phyloP scores from a whole-genome alignment of 768 basidiomycete species.

The Trametes coccinea region DNA sequence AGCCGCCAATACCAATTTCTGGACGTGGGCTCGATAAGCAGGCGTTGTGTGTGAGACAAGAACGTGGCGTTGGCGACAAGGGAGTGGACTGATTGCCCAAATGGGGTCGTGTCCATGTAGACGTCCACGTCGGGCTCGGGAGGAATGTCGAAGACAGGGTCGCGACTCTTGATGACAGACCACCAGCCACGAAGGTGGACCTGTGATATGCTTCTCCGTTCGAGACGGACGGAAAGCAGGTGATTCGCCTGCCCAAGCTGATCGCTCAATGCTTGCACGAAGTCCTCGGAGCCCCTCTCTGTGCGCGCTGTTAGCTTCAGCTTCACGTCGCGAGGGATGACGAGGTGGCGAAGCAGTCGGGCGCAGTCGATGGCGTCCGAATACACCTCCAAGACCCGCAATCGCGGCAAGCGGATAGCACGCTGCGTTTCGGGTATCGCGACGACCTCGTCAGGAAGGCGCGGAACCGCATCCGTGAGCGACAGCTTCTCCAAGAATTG shows the following conservation, averaged over 20 bases:
- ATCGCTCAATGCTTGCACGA: background rate
- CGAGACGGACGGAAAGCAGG: background rate
- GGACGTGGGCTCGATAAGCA: background rate
- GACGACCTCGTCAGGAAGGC: background rate
- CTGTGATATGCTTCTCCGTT: background rate
- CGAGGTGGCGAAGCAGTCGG: background rate
- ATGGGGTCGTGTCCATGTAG: background rate
- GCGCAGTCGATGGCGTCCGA: conserved; percentile 5
- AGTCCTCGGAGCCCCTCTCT: background rate
- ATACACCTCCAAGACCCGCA: background rate
- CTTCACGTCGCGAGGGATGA: background rate
- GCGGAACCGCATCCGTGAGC: conserved; percentile 1
- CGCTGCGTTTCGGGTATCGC: background rate
- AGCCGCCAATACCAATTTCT: conserved; percentile 1
- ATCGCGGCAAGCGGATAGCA: background rate
- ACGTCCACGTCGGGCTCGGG: background rate
- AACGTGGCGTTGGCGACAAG: background rate
- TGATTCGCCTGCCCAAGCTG: background rate
- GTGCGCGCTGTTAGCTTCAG: background rate
- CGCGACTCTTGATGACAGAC: background rate
- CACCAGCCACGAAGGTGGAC: conserved; percentile 1
- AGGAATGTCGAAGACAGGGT: background rate
- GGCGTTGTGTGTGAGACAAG: background rate
- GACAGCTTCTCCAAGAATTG: background rate
- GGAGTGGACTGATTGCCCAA: background rate